phyloP scores from a whole-genome alignment of 2,329 filamentous ascomycete species.

The Colletotrichum viniferum region DNA sequence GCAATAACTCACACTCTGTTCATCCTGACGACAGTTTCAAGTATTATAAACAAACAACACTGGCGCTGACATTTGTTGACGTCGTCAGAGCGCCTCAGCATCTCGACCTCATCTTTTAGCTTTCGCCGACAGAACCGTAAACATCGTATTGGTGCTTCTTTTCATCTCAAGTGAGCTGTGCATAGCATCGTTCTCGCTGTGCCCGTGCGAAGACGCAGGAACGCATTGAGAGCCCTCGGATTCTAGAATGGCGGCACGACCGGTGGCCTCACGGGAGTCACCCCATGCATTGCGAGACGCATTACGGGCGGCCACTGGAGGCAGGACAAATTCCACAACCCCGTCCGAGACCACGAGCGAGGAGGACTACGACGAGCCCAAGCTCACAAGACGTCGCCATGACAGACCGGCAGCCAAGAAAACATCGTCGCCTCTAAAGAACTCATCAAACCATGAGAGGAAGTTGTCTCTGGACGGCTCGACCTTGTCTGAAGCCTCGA shows the following conservation, averaged over 20 bases:
- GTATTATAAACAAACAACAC: not conserved
- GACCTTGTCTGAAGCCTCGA: slow-evolving; percentile 11
- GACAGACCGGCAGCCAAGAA: not conserved
- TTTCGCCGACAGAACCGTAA: not conserved
- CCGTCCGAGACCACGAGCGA: slow-evolving; percentile 47
- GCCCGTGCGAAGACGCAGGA: not conserved
- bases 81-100: not conserved
- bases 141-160: not conserved
- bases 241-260: not conserved
- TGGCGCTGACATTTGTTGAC: not conserved
- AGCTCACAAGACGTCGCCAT: not conserved
- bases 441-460: not conserved
- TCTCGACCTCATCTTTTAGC: not conserved
- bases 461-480: slow-evolving; percentile 10
- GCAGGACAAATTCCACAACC: not conserved
- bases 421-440: not conserved
- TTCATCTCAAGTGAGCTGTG: slow-evolving; percentile 6
- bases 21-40: not conserved
- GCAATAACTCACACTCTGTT: not conserved
- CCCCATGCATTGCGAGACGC: slow-evolving; percentile 26
- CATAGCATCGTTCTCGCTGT: not conserved
- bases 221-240: not conserved
- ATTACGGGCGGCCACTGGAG: slow-evolving; percentile 8
- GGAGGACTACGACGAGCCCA: slow-evolving; percentile 47
- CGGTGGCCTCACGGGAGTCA: not conserved